phyloP scores from a whole-genome alignment of 257 asterid species.

The Solanum boliviense region DNA sequence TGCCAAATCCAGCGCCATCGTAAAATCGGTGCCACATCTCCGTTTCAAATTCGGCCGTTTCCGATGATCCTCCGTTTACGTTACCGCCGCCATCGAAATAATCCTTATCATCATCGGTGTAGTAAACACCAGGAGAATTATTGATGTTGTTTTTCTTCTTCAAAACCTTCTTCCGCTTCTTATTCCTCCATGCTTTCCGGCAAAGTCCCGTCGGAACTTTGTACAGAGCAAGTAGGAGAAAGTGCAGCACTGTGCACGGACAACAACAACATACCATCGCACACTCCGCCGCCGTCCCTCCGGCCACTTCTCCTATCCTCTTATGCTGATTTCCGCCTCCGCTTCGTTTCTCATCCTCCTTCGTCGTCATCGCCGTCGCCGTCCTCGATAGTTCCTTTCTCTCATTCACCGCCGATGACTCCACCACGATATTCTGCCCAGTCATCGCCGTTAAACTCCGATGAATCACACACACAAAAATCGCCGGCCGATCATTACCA shows the following conservation, averaged over 20 bases:
- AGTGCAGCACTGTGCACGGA: slow-evolving; percentile 57
- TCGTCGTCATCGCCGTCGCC: neutral
- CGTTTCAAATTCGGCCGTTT: slow-evolving; percentile 45
- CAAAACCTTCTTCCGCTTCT: slow-evolving; percentile 31
- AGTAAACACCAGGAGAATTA: neutral
- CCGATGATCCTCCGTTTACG: neutral
- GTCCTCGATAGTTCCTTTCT: neutral
- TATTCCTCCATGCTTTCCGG: slow-evolving; percentile 51
- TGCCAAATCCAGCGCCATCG: slow-evolving; percentile 54
- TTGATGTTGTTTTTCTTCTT: slow-evolving; percentile 10
- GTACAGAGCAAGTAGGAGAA: slow-evolving; percentile 48
- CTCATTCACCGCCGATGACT: neutral
- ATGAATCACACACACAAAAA: neutral
- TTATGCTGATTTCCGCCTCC: slow-evolving; percentile 12
- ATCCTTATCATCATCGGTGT: neutral
- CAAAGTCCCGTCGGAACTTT: slow-evolving; percentile 63
- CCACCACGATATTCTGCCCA: neutral
- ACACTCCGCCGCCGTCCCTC: slow-evolving; percentile 75
- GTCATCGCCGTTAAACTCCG: neutral
- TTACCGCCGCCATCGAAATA: neutral
- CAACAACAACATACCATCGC: slow-evolving; percentile 83
- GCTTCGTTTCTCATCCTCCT: slow-evolving; percentile 19
- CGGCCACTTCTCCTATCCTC: slow-evolving; percentile 57
- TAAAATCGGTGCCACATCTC: slow-evolving; percentile 60
- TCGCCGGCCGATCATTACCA: neutral